Base-by-base conservation (phyloP, 2,329 filamentous ascomycete species). In the Diaporthe sp. region DNA sequence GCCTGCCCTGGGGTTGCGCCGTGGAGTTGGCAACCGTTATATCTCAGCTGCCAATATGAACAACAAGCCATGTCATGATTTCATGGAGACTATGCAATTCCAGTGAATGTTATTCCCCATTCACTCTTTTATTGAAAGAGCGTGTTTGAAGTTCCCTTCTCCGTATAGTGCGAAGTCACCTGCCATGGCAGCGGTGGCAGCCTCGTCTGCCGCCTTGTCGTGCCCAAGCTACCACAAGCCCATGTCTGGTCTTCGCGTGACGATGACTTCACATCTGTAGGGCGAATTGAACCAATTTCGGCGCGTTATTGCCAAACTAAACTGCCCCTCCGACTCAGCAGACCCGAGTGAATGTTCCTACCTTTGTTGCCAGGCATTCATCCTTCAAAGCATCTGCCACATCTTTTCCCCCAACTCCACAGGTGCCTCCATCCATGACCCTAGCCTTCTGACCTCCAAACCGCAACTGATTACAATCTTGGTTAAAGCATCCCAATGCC, bases 311-410 rank as follows among this genome's bases (percentile, higher is more conserved):
- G 8, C n/a, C 51, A 25, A 7, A 25, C 34, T 39, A 13, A 12
- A 7, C 15, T 42, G 9, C 15, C 49, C 63, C 25, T 67, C 44
- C 15, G 20, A 20, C 20, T n/a, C 31, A 70, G 34, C n/a, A 55
- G 47, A 20, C 4, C 15, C 8, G 1, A 39, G n/a, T 31, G 34
- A 28, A 70, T 28, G 22, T 10, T 17, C 49, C 22, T 22, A 39
- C 47, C 63, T 55, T 70, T 70, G 49, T 70, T 55, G 15, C 15
- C 49, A 70, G 31, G 22, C 47, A 44, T 9, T 17, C 47, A 20
- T 70, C 22, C 8, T 22, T 55, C 65, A 70, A 70, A 70, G 65
- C 51, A 28, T 22, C n/a, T 28, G 5, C 15, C n/a, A 55, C 34
- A 68, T 12, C 22, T 39, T 67, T 28, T 37, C 22, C 34, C 34